Evolutionary conservation across 2,329 filamentous ascomycete genomes (phyloP), one percentile per base, ranked within the genome.

Genomic region (Neophaeococcomyces aloes): DNA sequence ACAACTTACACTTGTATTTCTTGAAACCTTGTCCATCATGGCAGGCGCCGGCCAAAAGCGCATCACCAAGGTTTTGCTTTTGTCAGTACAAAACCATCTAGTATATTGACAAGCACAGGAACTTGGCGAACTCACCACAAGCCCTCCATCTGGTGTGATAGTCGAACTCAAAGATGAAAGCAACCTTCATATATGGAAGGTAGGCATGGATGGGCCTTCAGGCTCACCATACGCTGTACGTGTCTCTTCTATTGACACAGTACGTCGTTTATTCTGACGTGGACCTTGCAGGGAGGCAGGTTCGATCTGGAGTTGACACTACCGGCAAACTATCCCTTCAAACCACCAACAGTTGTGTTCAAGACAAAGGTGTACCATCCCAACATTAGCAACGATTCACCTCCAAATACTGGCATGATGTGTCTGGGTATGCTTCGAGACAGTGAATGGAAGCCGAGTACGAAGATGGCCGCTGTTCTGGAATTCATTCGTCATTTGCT

Each of bases 331-430:
- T 94, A 94, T 70, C 87, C 87, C 29, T 94, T 94, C 78, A 91
- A 91, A 66, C 79, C 86, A 17, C 87, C 87, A 13, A 69, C 74
- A 48, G 73, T 94, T 55, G 78, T 74, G 59, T 94, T 94, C 74
- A 68, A 71, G 53, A 94, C 87, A 40, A 89, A 88, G 66, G 84
- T 94, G 71, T 95, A 94, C 75, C 88, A 95, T 69, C 87, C 88
- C 34, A 95, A 95, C 67, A 77, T 95, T 47, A 50, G 48, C 33
- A 55, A 55, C 27, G 49, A 55, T 41, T 45, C 46, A 11, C 54
- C 54, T 4, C 51, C 54, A 10, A 55, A 76, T 59, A 76, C 79
- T 53, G 88, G 88, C 49, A 81, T 75, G 65, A 85, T 95, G 77
- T 95, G 88, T 66, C 72, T 95, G 34, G 79, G 78, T 48, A 76